Conservation (phyloP, 78 protist genomes). For the Speleostelium caveatum region DNA sequence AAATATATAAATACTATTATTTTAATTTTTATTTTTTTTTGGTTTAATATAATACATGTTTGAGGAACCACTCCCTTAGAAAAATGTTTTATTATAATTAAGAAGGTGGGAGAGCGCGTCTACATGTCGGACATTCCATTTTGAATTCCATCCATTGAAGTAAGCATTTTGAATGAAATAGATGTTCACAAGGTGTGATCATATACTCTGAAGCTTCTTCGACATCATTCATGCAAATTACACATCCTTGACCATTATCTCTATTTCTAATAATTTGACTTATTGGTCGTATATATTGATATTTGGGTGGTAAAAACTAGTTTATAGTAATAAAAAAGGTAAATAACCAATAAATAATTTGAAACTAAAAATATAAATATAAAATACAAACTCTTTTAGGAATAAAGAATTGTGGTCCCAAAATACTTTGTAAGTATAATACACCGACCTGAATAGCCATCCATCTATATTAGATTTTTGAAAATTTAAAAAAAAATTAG, state of each 20-base stretch:
- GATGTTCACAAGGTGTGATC: slow-evolving; percentile 90
- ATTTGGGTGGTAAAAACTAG: slow-evolving; percentile 73
- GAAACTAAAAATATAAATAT: not conserved
- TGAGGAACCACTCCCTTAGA: no score
- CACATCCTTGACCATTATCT: slow-evolving; percentile 79
- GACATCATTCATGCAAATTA: slow-evolving; percentile 87
- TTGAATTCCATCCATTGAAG: slow-evolving; percentile 88
- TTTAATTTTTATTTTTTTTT: no score
- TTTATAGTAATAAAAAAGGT: not conserved
- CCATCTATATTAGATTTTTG: slow-evolving; percentile 27
- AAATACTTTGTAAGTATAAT: slow-evolving; percentile 70
- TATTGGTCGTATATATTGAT: slow-evolving; percentile 78
- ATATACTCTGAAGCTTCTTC: slow-evolving; percentile 52
- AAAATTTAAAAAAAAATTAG: not conserved
- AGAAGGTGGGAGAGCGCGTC: slow-evolving; percentile 33
- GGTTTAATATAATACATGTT: no score
- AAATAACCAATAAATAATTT: no score
- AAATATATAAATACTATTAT: no score
- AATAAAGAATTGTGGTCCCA: slow-evolving; percentile 89
- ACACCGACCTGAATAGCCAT: slow-evolving; percentile 47
- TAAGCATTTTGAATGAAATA: slow-evolving; percentile 88
- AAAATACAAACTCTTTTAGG: slow-evolving; percentile 68
- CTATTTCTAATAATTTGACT: slow-evolving; percentile 13
- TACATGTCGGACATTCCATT: slow-evolving; percentile 90
- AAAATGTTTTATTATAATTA: no score